These are phyloP conservation scores for Pueraria montana DNA, from an alignment of 306 rosid genomes.

Conservation along the genomic window DNA sequence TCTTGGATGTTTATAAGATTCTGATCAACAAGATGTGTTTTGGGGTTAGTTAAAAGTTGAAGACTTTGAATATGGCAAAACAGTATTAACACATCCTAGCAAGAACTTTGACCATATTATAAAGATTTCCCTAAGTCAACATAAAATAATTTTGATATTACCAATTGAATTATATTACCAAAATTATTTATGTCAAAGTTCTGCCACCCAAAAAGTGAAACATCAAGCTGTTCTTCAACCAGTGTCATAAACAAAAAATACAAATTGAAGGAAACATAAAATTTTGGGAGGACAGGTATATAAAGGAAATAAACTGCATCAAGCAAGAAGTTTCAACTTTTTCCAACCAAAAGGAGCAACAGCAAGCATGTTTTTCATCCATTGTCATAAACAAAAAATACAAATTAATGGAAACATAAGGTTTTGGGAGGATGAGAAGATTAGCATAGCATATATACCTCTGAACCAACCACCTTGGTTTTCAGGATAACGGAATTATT, in stretches of 20 bases:
- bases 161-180: too few species aligned
- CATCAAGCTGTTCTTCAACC: constrained; percentile 33
- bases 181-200: too few species aligned
- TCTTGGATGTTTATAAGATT: constrained; percentile 71
- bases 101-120: constrained; percentile 28
- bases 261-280: neutral
- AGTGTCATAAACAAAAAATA: constrained; percentile 4
- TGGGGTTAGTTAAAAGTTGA: constrained; percentile 25
- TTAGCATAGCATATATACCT: constrained; percentile 55
- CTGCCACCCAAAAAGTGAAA: neutral
- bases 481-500: constrained; percentile 62
- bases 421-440: neutral
- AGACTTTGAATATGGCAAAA: constrained; percentile 20
- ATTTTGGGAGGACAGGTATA: neutral
- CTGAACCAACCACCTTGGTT: constrained; percentile 59
- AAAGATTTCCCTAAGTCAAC: constrained; percentile 5
- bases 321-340: neutral
- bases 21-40: constrained; percentile 57
- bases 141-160: too few species aligned
- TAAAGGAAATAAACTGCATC: constrained; percentile 3
- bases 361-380: constrained; percentile 23
- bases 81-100: constrained; percentile 5
- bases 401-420: neutral
- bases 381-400: constrained; percentile 11
- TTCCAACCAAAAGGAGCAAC: neutral